phyloP scores from a whole-genome alignment of 257 asterid genomes.

The Parsonsia alboflavescens region DNA sequence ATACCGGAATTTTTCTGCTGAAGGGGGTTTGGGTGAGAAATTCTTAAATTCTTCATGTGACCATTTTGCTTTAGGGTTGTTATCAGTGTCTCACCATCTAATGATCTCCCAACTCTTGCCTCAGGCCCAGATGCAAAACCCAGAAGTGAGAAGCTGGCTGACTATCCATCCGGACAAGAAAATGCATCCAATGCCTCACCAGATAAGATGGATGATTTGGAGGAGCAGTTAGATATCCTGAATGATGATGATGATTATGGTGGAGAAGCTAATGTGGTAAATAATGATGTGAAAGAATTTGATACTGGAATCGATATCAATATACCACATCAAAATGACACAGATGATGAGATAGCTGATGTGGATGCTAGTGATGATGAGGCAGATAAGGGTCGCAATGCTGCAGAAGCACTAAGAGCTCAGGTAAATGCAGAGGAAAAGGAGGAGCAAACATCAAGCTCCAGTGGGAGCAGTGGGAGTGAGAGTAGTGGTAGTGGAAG shows the following conservation, averaged over 20 bases:
- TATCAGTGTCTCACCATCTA: background rate
- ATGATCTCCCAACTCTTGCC: conserved; percentile 5
- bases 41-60: background rate
- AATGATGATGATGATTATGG: conserved; percentile 52
- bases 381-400: conserved; percentile 64
- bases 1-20: background rate
- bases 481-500: conserved; percentile 66
- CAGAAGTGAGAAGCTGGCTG: conserved; percentile 49
- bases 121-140: conserved; percentile 49
- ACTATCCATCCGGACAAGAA: conserved; percentile 38
- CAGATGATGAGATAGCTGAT: conserved; percentile 89
- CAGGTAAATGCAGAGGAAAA: conserved; percentile 56
- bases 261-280: conserved; percentile 38
- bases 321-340: conserved; percentile 58
- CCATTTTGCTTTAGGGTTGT: background rate
- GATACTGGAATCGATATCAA: conserved; percentile 76
- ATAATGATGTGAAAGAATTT: conserved; percentile 44
- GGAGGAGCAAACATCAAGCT: conserved; percentile 50
- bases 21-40: background rate
- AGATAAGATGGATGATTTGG: conserved; percentile 56
- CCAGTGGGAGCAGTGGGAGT: conserved; percentile 65
- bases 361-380: conserved; percentile 81
- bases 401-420: conserved; percentile 90
- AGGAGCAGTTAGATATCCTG: conserved; percentile 69
- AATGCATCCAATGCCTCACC: conserved; percentile 56